Evolutionary conservation across 192 early-diverging fungal genomes (phyloP).

Genomic region (Bifiguratus adelaidae): DNA sequence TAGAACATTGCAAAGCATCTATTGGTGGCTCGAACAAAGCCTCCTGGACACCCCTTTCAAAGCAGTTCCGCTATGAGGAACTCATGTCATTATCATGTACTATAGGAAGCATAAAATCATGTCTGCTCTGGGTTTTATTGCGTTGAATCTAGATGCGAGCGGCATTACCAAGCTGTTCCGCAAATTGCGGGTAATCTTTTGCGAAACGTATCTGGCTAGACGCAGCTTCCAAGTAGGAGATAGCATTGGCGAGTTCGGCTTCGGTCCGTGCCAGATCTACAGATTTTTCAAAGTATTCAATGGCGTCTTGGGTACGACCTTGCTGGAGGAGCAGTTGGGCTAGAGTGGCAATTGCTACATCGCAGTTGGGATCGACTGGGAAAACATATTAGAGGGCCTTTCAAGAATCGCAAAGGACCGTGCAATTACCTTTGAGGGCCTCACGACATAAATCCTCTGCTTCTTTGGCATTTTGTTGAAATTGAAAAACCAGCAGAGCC

Average conservation of each 20-base stretch:
- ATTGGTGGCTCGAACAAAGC: no score
- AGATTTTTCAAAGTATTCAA: slow-evolving; percentile 73
- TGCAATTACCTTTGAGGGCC: slow-evolving; percentile 53
- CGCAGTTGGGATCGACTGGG: slow-evolving; percentile 86
- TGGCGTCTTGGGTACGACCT: slow-evolving; percentile 76
- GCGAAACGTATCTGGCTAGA: no score
- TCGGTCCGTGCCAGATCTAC: slow-evolving; percentile 79
- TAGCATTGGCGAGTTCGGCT: slow-evolving; percentile 78
- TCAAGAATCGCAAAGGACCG: background rate
- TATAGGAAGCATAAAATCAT: no score
- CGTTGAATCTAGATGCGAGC: background rate
- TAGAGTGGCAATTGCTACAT: slow-evolving; percentile 79
- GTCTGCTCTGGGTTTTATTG: no score
- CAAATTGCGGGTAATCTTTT: background rate
- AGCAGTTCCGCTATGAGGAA: no score
- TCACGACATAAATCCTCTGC: slow-evolving; percentile 68
- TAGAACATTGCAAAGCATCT: no score
- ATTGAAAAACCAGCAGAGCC: slow-evolving; percentile 72
- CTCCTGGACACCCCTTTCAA: no score
- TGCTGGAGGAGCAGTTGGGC: slow-evolving; percentile 77
- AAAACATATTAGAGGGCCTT: no score
- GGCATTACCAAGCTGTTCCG: background rate
- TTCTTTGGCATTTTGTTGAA: slow-evolving; percentile 53
- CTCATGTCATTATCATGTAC: no score
- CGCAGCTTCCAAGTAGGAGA: slow-evolving; percentile 59